phyloP scores from a whole-genome alignment of 208 protist species.

The Crithidia fasciculata region DNA sequence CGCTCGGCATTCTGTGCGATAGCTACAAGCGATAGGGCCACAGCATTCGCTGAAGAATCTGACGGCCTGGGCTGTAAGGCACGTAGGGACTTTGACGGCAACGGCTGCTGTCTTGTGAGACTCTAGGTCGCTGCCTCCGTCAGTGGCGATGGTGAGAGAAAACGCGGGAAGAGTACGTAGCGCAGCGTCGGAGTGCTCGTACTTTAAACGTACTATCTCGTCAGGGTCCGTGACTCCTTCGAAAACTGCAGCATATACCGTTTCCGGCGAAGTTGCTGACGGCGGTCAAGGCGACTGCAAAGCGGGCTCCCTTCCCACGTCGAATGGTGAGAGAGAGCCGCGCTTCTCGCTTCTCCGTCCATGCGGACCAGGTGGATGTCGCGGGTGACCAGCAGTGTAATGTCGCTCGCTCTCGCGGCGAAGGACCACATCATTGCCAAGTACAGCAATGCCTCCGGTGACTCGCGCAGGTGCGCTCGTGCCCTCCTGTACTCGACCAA shows the following conservation, averaged over 20 bases:
- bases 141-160: too few species aligned
- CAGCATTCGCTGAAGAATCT: too few species aligned
- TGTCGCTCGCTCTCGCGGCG: not conserved
- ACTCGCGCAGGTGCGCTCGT: not conserved
- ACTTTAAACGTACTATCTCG: not conserved
- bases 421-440: constrained; percentile 1
- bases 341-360: not conserved
- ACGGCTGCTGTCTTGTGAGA: too few species aligned
- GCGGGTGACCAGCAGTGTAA: not conserved
- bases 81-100: too few species aligned
- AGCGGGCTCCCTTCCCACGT: not conserved
- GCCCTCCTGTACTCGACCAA: not conserved
- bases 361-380: not conserved
- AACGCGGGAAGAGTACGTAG: too few species aligned
- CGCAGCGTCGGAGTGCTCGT: too few species aligned
- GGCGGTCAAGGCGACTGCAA: not conserved
- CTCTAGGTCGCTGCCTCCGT: too few species aligned
- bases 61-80: too few species aligned
- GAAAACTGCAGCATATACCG: constrained; percentile 1
- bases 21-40: too few species aligned
- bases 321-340: not conserved
- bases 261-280: not conserved
- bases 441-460: not conserved
- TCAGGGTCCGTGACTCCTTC: too few species aligned
- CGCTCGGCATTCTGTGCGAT: too few species aligned